Conservation (phyloP, 306 rosid genomes). For the Citrullus colocynthis region DNA sequence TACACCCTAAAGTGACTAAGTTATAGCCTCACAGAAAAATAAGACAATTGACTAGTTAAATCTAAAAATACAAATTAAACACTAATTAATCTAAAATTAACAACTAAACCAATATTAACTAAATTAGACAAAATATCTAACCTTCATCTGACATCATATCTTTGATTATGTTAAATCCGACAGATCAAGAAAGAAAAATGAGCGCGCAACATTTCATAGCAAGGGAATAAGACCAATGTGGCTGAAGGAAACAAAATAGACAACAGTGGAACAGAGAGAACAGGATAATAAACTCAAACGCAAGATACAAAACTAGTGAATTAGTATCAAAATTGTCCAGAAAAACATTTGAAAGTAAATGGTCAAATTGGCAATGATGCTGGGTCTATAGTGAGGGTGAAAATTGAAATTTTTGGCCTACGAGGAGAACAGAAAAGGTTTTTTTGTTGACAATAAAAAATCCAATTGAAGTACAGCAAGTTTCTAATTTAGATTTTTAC, state of each 20-base stretch:
- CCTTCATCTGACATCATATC: neutral
- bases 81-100: too few relatives aligned
- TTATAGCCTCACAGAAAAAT: too few relatives aligned
- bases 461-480: neutral
- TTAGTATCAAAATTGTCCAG: neutral
- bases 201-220: neutral
- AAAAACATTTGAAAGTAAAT: neutral
- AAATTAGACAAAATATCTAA: too few relatives aligned
- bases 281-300: neutral
- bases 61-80: too few relatives aligned
- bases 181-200: neutral
- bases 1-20: too few relatives aligned
- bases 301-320: neutral
- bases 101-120: too few relatives aligned
- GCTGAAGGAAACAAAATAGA: neutral
- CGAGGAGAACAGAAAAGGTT: neutral
- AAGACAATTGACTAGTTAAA: too few relatives aligned
- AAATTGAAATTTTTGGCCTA: neutral
- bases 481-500: neutral
- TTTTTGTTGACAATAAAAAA: neutral
- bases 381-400: neutral
- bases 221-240: neutral
- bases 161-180: neutral
- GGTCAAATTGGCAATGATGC: neutral
- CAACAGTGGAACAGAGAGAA: neutral